A percentile compares a stretch with the other conserved stretches of the same genome.
phyloP scores from a whole-genome alignment of 768 basidiomycete species.

The Panaeolus papilionaceus region DNA sequence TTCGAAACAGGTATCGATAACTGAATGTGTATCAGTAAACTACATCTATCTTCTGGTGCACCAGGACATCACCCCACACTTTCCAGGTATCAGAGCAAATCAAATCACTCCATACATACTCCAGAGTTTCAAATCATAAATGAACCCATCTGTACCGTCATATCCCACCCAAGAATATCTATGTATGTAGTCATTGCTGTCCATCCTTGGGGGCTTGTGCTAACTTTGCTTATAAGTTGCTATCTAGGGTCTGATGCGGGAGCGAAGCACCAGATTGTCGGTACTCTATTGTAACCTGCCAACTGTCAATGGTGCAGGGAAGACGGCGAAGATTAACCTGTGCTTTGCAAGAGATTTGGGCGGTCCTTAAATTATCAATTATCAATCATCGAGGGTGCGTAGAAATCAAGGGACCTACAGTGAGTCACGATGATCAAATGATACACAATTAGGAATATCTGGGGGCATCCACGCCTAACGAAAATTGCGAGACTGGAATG shows the following conservation, averaged over 20 bases:
- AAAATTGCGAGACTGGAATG: no score
- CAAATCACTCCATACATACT: background rate
- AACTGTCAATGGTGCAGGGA: background rate
- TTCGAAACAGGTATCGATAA: background rate
- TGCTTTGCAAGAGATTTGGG: background rate
- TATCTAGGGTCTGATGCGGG: background rate
- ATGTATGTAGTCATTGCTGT: background rate
- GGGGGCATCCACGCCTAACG: no score
- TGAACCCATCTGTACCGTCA: background rate
- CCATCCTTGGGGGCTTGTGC: no score
- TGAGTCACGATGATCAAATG: background rate
- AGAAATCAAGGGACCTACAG: background rate
- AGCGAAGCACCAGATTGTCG: background rate
- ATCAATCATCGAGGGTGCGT: background rate
- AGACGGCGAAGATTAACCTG: background rate
- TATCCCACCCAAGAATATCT: background rate
- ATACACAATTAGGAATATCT: no score
- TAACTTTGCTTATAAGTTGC: no score
- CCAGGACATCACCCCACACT: constrained; percentile 8
- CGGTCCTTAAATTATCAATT: background rate
- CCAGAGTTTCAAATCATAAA: background rate
- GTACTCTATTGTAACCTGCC: background rate
- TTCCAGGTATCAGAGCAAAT: background rate
- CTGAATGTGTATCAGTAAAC: background rate
- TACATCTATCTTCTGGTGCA: background rate